These are phyloP conservation scores for Penicillium desertorum DNA, from an alignment of 495 filamentous ascomycete genomes.

Conservation along the genomic window DNA sequence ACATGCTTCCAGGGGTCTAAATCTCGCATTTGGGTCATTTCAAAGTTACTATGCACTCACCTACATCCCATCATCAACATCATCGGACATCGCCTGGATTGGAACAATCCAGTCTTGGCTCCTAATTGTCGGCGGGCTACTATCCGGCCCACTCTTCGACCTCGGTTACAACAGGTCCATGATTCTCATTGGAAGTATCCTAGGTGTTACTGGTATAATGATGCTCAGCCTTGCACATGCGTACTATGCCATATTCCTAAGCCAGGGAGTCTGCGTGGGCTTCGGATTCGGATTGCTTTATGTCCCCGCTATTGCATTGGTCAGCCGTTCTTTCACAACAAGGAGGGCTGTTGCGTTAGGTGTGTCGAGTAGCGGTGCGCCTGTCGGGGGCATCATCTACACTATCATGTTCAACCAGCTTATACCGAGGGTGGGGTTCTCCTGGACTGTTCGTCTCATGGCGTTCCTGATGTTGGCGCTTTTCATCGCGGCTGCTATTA, in stretches of 20 bases:
- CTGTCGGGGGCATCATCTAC: slow-evolving; percentile 52
- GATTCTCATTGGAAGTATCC: slow-evolving; percentile 25
- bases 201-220: slow-evolving; percentile 45
- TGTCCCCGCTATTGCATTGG: slow-evolving; percentile 41
- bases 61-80: slow-evolving; percentile 21
- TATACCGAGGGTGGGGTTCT: slow-evolving; percentile 44
- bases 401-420: slow-evolving; percentile 52
- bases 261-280: slow-evolving; percentile 39
- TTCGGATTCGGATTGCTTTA: slow-evolving; percentile 40
- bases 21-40: slow-evolving; percentile 45
- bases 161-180: slow-evolving; percentile 37
- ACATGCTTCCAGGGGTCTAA: slow-evolving; percentile 28
- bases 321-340: slow-evolving; percentile 39
- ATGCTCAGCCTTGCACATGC: slow-evolving; percentile 35
- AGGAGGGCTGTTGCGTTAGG: slow-evolving; percentile 46
- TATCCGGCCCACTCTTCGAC: slow-evolving; percentile 48
- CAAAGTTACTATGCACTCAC: slow-evolving; percentile 43
- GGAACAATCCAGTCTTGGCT: slow-evolving; percentile 44
- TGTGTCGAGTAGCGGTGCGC: slow-evolving; percentile 40
- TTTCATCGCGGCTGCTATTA: slow-evolving; percentile 36
- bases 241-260: slow-evolving; percentile 37
- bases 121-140: slow-evolving; percentile 37
- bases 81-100: slow-evolving; percentile 47
- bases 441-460: slow-evolving; percentile 51
- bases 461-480: slow-evolving; percentile 51